Evolutionary conservation across 257 asterid species (phyloP), one percentile per base, ranked within the genome.

Genomic region (Nyctanthes arbortristis): DNA sequence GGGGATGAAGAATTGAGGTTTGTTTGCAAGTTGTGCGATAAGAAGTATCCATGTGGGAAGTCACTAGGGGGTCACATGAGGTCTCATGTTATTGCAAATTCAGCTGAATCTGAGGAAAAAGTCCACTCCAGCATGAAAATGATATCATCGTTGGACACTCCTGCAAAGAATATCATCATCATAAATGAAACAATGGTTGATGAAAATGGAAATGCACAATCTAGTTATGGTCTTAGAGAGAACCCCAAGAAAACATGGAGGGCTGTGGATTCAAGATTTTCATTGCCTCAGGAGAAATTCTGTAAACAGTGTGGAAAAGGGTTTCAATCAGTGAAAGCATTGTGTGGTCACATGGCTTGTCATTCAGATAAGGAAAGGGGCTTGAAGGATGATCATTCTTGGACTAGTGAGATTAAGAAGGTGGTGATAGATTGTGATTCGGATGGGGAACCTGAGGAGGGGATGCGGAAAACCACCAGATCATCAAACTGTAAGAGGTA

Each of bases 331-430:
- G 18, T 83, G 82, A 93, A 93, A 65, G 98, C 98, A 18, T 72
- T 93, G 78, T 93, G 96, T 73, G 98, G 97, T 1, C 98, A 93
- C 68, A 93, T 93, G 98, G 98, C 98, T 75, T 90, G 89, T 67
- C 98, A 93, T 73, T 93, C 98, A 0, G 96, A 88, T 0, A 88
- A 66, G 78, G 96, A 92, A n/a, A 88, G 63, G 73, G 77, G 72
- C 9, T 60, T 77, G 63, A 90, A 84, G 78, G 92, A 93, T 70
- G 96, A 90, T 78, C 62, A 79, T 66, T 90, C 95, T 1, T 88
- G 97, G 98, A 93, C 86, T n/a, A n/a, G n/a, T n/a, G n/a, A n/a
- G n/a, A n/a, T n/a, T n/a, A n/a, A n/a, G n/a, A n/a, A n/a, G n/a
- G n/a, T n/a, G 29, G 85, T 73, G 75, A 32, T 82, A 65, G 97